Evolutionary conservation across 106 monocot genomes (phyloP).

Genomic region (Agapanthus africanus): DNA sequence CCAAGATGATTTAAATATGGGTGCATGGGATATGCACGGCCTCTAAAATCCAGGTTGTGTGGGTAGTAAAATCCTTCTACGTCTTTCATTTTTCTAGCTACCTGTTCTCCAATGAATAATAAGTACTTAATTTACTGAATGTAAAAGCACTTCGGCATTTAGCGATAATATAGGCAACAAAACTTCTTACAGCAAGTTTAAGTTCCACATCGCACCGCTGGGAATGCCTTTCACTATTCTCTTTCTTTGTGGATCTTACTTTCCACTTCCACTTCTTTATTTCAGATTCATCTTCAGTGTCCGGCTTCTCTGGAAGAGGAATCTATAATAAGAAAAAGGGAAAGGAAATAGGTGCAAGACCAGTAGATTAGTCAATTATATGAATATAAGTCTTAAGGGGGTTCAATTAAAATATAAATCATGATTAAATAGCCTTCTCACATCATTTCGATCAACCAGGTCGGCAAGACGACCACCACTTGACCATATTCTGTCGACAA

Average conservation of each 20-base stretch:
- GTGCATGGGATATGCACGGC: constrained; percentile 99
- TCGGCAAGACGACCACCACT: constrained; percentile 89
- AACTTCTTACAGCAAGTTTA: constrained; percentile 82
- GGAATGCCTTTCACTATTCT: constrained; percentile 93
- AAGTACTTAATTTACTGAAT: not conserved
- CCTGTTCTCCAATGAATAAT: constrained; percentile 36
- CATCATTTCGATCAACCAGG: constrained; percentile 86
- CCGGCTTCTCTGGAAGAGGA: constrained; percentile 84
- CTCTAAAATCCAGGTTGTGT: constrained; percentile 94
- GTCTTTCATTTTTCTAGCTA: constrained; percentile 93
- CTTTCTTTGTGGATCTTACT: constrained; percentile 54
- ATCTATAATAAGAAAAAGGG: constrained; percentile 35
- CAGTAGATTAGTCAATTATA: not conserved
- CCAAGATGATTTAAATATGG: constrained; percentile 95
- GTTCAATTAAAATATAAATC: not conserved
- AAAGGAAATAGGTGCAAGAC: not conserved
- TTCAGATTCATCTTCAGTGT: constrained; percentile 60
- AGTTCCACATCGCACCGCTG: constrained; percentile 94
- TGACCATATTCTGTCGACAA: constrained; percentile 98
- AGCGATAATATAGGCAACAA: not conserved
- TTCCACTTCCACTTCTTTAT: constrained; percentile 88
- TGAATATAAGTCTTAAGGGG: not conserved
- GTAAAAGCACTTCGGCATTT: not conserved
- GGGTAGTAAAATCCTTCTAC: constrained; percentile 98
- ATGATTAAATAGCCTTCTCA: constrained; percentile 28